These are phyloP conservation scores for Huntiella decipiens DNA, from an alignment of 2,329 filamentous ascomycete species.

Conservation along the genomic window DNA sequence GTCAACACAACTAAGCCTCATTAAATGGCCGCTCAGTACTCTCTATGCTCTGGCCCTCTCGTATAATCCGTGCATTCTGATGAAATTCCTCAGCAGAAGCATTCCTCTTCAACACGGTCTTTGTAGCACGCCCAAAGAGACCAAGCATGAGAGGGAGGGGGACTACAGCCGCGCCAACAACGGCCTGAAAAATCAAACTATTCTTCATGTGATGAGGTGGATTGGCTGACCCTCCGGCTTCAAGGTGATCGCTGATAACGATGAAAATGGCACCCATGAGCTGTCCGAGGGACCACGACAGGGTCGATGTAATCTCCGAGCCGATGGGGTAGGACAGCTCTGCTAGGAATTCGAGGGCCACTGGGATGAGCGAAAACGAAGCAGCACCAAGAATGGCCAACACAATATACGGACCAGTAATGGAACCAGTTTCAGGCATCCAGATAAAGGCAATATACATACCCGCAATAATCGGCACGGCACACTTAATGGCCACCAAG, in stretches of 20 bases:
- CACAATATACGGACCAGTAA: constrained; percentile 56
- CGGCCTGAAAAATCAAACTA: constrained; percentile 61
- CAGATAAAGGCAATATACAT: constrained; percentile 64
- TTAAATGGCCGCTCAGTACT: neutral
- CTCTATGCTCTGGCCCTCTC: neutral
- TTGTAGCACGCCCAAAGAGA: constrained; percentile 37
- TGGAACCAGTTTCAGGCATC: constrained; percentile 38
- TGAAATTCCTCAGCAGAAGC: neutral
- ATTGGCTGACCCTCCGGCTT: constrained; percentile 28
- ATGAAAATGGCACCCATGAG: constrained; percentile 72
- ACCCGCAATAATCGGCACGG: constrained; percentile 56
- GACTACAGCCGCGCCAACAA: constrained; percentile 43
- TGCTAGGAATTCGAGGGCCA: constrained; percentile 70
- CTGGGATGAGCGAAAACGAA: constrained; percentile 62
- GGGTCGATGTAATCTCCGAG: constrained; percentile 65
- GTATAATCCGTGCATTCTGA: no score
- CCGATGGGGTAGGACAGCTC: constrained; percentile 75
- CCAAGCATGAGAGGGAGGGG: constrained; percentile 53
- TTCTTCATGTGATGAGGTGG: constrained; percentile 56
- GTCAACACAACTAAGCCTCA: neutral
- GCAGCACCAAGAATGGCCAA: constrained; percentile 61
- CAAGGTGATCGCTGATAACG: constrained; percentile 59
- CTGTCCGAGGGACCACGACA: constrained; percentile 78
- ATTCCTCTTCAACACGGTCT: neutral
- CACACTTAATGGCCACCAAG: constrained; percentile 49